Evolutionary conservation across 192 early-diverging fungal species (phyloP), one percentile per base, ranked within the genome.

Genomic region (Backusella liffmaniae): DNA sequence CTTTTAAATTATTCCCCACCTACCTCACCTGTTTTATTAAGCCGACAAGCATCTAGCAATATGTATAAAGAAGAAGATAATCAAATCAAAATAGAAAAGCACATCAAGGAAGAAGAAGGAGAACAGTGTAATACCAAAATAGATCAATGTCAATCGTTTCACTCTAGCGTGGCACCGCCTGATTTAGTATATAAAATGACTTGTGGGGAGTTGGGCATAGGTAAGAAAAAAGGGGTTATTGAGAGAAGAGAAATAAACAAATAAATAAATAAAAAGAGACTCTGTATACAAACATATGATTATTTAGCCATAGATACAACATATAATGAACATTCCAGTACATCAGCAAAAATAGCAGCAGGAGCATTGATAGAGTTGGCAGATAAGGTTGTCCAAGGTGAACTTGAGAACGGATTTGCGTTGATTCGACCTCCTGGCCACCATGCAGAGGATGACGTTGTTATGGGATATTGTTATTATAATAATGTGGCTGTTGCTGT

Each of bases 401-500:
- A 82, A 66, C 80, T 90, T 39, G 77, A 77, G 32, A 95, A 95
- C 76, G 92, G 89, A 0, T 86, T 95, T 76, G 93, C 93, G 0
- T 76, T 95, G 23, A 84, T 88, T 56, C 86, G 93, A 77, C 93
- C 93, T 8, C 93, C 93, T 56, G 81, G 93, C 10, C 93, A 94
- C 83, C 93, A 94, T 74, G 93, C 93, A 8, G 93, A 94, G 73
- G 77, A 85, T n/a, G 81, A 89, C 74, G 84, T 87, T 66, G 87
- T 82, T 7, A 88, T 88, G 89, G 94, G 93, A 5, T 95, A 92
- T 69, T 94, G 94, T 72, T 86, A 91, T 49, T 91, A 86, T 76
- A 94, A 94, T 77, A 95, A 95, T 79, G 92, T 95, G 8, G 91
- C 90, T 1, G 88, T 94, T 9, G 93, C 93, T 8, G 87, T 89